Evolutionary conservation across 805 yeast genomes (phyloP).

Genomic region (Schwanniomyces vanrijiae): DNA sequence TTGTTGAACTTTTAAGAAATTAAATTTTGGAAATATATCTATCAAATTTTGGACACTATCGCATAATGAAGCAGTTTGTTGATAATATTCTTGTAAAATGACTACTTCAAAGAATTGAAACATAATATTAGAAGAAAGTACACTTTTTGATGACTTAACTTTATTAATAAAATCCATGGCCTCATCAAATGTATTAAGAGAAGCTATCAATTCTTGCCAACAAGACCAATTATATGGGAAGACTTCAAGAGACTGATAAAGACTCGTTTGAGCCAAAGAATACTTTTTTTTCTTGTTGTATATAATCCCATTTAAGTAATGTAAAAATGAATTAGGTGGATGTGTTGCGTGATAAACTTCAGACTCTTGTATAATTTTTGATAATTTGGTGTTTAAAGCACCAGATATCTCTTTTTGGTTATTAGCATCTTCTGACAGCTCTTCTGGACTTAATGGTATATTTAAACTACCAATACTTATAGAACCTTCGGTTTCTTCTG

Average conservation of each 20-base stretch:
- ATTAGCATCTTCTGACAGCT: conserved; percentile 1
- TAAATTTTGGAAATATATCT: conserved; percentile 66
- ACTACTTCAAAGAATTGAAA: conserved; percentile 61
- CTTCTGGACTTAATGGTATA: conserved; percentile 23
- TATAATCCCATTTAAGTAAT: conserved; percentile 71
- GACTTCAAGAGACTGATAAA: conserved; percentile 58
- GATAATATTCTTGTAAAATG: conserved; percentile 76
- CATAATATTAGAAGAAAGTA: conserved; percentile 33
- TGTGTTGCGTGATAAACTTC: conserved; percentile 26
- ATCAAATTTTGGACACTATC: conserved; percentile 50
- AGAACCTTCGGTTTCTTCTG: conserved; percentile 72
- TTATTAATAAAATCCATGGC: conserved; percentile 43
- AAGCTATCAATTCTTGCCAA: conserved; percentile 77
- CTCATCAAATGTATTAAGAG: conserved; percentile 62
- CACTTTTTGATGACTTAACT: conserved; percentile 34
- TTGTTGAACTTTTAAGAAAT: conserved; percentile 74
- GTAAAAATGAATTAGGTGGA: conserved; percentile 57
- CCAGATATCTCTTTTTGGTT: conserved; percentile 17
- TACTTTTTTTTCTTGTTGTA: conserved; percentile 61
- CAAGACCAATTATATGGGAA: conserved; percentile 94
- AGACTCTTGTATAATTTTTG: conserved; percentile 40
- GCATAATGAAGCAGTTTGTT: conserved; percentile 53
- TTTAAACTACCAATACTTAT: conserved; percentile 36
- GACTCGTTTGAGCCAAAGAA: conserved; percentile 57
- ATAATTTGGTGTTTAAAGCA: conserved; percentile 30